Base-by-base conservation (phyloP, 306 rosid species). In the Citrullus mucosospermus region DNA sequence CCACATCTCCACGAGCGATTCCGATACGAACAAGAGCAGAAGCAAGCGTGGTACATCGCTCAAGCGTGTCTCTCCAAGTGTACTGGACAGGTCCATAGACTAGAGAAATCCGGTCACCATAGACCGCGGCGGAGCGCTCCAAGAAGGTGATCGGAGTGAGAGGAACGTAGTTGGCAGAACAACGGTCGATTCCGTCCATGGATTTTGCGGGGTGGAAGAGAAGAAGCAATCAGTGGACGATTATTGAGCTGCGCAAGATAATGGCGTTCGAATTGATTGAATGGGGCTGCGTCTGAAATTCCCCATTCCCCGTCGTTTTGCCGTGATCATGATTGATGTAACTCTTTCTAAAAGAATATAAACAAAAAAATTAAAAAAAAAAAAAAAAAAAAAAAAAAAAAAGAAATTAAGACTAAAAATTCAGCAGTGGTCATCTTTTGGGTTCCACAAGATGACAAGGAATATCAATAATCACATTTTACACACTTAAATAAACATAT, bases 121-220 rank as follows among this genome's bases (percentile, higher is more conserved):
- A 93, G 48, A 92, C 96, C 0, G 85, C 46, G 25, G 97, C 92
- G 8, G 97, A 87, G 25, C 97, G 94, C 69, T 92, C 90, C 91
- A 94, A 87, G 85, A 93, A 94, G 88, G 50, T 85, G 90, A 94
- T 89, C 0, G 96, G 98, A 72, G 90, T 82, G 13, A 94, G 91
- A 54, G 96, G 90, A 3, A 86, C 90, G 60, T 85, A 84, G 83
- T 92, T 94, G 0, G 93, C 94, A 0, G 85, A 78, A 81, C 97
- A 92, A 28, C 76, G 80, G 10, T 87, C 57, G 14, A 55, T 44
- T 50, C 98, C 94, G 67, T 91, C 97, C 98, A 90, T 91, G n/a
- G 68, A 76, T 56, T 76, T n/a, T 13, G 36, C 22, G 25, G 22
- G 1, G 0, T 36, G 9, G 67, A 30, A 61, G 68, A 12, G 70